Evolutionary conservation across 441 rosid genomes (phyloP).

Genomic region (Mallotus japonicus): DNA sequence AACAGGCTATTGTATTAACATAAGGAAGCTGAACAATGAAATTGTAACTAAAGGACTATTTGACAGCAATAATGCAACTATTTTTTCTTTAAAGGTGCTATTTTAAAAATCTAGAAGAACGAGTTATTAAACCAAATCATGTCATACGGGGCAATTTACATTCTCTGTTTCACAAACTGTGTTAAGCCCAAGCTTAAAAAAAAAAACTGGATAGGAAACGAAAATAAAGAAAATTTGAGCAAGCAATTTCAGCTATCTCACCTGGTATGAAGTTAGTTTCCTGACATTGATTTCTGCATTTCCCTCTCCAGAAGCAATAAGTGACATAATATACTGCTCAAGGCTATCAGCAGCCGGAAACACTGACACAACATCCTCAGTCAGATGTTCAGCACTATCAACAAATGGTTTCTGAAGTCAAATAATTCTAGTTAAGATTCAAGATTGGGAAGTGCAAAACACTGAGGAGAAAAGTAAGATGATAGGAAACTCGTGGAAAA

Average conservation of each 20-base stretch:
- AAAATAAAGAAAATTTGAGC: not conserved
- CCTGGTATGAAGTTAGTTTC: conserved; percentile 83
- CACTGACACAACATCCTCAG: conserved; percentile 91
- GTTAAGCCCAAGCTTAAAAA: not conserved
- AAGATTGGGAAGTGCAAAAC: conserved; percentile 13
- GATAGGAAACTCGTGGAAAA: conserved; percentile 19
- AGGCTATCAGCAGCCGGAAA: conserved; percentile 93
- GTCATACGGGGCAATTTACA: not conserved
- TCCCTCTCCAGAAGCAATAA: conserved; percentile 66
- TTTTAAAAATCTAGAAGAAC: not conserved
- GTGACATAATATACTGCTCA: conserved; percentile 75
- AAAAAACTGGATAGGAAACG: not conserved
- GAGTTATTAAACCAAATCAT: not conserved
- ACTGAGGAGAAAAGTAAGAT: conserved; percentile 3
- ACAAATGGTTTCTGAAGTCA: conserved; percentile 89
- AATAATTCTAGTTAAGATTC: conserved; percentile 25
- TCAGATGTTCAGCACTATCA: conserved; percentile 84
- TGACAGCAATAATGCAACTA: too few relatives aligned
- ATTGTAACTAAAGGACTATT: too few relatives aligned
- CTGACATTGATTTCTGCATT: conserved; percentile 61
- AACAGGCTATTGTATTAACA: not conserved
- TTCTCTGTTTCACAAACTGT: not conserved
- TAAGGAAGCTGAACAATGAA: not conserved
- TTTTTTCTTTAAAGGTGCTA: too few relatives aligned
- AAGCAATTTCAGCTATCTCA: conserved; percentile 31